A percentile compares a stretch with the other conserved stretches of the same genome.
These are phyloP conservation scores for Pyronema omphalodes DNA, from an alignment of 495 filamentous ascomycete genomes.

Conservation along the genomic window DNA sequence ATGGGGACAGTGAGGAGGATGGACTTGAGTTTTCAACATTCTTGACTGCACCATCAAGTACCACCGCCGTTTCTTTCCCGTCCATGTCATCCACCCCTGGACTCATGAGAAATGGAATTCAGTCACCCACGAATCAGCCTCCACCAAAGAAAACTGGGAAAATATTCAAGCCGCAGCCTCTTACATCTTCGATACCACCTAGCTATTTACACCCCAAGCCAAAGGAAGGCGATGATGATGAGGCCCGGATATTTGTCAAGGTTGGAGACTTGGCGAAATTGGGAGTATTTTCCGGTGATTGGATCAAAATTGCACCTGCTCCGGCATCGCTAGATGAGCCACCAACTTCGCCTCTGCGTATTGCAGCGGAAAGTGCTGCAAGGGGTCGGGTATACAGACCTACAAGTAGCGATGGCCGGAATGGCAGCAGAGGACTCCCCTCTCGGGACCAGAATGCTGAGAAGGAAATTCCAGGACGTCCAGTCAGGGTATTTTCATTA, in stretches of 20 bases:
- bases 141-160: slow-evolving; percentile 28
- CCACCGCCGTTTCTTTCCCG: slow-evolving; percentile 44
- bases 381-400: slow-evolving; percentile 32
- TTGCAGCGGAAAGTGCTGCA: slow-evolving; percentile 17
- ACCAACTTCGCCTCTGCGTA: slow-evolving; percentile 12
- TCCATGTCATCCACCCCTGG: slow-evolving; percentile 14
- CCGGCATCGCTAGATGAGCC: slow-evolving; percentile 28
- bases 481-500: slow-evolving; percentile 71
- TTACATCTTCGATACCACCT: slow-evolving; percentile 51
- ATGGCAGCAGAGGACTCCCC: slow-evolving; percentile 1
- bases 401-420: neutral
- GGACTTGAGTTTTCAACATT: slow-evolving; percentile 57
- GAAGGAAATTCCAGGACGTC: slow-evolving; percentile 38
- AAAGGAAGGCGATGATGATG: slow-evolving; percentile 56
- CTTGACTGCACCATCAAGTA: slow-evolving; percentile 40
- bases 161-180: slow-evolving; percentile 59
- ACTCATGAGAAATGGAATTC: slow-evolving; percentile 14
- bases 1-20: slow-evolving; percentile 36
- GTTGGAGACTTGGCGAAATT: slow-evolving; percentile 67
- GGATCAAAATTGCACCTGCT: slow-evolving; percentile 67
- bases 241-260: slow-evolving; percentile 75
- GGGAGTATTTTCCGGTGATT: slow-evolving; percentile 92
- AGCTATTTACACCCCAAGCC: slow-evolving; percentile 74
- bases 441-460: neutral
- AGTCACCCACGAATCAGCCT: slow-evolving; percentile 26